phyloP scores from a whole-genome alignment of 1,139 yeast genomes.

The Lodderomyces oxycetoniae region DNA sequence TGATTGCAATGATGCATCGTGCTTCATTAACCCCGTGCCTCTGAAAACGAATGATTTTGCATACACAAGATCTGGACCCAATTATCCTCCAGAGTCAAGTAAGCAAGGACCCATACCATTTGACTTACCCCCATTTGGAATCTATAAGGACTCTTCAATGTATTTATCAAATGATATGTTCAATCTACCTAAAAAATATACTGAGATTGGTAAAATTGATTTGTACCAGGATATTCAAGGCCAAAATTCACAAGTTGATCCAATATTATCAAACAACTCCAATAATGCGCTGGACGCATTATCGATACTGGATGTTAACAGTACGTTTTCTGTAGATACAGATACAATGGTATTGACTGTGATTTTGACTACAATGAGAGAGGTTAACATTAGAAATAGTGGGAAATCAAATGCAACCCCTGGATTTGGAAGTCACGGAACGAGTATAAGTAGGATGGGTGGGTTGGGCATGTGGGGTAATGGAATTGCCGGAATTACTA shows the following conservation, averaged over 20 bases:
- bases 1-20: slow-evolving; percentile 11
- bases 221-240: slow-evolving; percentile 25
- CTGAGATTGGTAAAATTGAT: slow-evolving; percentile 34
- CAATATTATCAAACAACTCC: not conserved
- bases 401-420: slow-evolving; percentile 10
- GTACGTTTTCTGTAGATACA: slow-evolving; percentile 30
- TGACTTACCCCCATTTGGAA: slow-evolving; percentile 41
- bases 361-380: slow-evolving; percentile 31
- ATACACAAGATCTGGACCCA: not conserved
- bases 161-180: slow-evolving; percentile 14
- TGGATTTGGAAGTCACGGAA: not conserved
- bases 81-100: slow-evolving; percentile 3
- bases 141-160: slow-evolving; percentile 28
- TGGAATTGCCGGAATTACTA: no score
- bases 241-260: not conserved
- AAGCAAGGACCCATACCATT: slow-evolving; percentile 24
- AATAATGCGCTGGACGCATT: not conserved
- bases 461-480: slow-evolving; percentile 2
- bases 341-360: slow-evolving; percentile 32
- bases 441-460: slow-evolving; percentile 3
- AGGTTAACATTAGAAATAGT: slow-evolving; percentile 26
- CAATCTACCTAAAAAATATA: slow-evolving; percentile 28
- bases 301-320: slow-evolving; percentile 15
- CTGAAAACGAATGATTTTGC: slow-evolving; percentile 13
- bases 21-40: slow-evolving; percentile 31